Percentiles rank a stretch among this genome's conserved stretches.
phyloP scores from a whole-genome alignment of 768 basidiomycete genomes.

The Rhodotorula graminis region DNA sequence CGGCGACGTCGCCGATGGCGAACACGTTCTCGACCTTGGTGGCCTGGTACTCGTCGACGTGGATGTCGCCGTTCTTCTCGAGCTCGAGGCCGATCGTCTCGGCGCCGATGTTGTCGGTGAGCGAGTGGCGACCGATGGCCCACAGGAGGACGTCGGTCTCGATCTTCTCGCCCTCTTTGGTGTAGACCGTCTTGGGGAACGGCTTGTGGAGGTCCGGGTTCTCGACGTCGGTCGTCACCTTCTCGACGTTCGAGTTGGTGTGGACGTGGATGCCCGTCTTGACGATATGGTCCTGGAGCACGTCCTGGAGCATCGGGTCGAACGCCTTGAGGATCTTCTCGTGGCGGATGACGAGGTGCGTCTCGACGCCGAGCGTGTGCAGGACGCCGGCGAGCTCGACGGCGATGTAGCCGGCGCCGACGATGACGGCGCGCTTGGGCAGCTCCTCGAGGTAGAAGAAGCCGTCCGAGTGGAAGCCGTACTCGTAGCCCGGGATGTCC shows the following conservation, averaged over 20 bases:
- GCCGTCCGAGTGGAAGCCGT: constrained; percentile 89
- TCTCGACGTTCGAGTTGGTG: constrained; percentile 66
- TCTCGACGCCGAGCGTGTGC: constrained; percentile 78
- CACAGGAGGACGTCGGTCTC: constrained; percentile 85
- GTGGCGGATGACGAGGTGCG: constrained; percentile 82
- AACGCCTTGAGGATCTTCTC: constrained; percentile 89
- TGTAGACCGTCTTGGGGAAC: constrained; percentile 60
- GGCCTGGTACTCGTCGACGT: constrained; percentile 89
- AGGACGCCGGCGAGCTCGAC: constrained; percentile 94
- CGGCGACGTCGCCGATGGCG: constrained; percentile 86
- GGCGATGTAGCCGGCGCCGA: constrained; percentile 97
- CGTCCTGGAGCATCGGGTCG: constrained; percentile 78
- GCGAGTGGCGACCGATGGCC: constrained; percentile 86
- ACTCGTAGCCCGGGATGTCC: constrained; percentile 69
- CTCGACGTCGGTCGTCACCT: constrained; percentile 50
- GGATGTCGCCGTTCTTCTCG: constrained; percentile 72
- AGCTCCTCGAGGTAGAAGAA: constrained; percentile 89
- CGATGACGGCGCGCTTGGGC: constrained; percentile 85
- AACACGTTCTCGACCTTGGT: constrained; percentile 65
- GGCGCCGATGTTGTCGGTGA: constrained; percentile 71
- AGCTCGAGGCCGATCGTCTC: constrained; percentile 70
- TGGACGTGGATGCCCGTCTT: constrained; percentile 88
- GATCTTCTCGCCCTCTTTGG: constrained; percentile 67
- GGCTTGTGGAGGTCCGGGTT: constrained; percentile 36
- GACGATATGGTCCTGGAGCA: constrained; percentile 84